phyloP scores from a whole-genome alignment of 352 stramenopile genomes.

The Phytopythium aichiense region DNA sequence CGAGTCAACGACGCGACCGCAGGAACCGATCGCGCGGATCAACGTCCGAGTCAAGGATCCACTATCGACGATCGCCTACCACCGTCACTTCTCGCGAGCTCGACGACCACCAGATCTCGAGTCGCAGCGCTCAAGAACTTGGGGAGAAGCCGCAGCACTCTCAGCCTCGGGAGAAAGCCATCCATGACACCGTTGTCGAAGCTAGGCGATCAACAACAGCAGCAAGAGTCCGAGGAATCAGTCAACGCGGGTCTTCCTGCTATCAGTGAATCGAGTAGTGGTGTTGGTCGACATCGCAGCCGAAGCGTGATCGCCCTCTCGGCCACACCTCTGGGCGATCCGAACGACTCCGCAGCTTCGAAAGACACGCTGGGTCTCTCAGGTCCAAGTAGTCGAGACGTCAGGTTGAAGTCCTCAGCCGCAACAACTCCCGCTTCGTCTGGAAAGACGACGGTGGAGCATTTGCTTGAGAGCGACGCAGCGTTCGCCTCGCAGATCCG shows the following conservation, averaged over 20 bases:
- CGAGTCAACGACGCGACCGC: not conserved
- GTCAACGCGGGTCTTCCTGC: not conserved
- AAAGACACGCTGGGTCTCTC: not conserved
- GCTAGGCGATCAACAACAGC: not conserved
- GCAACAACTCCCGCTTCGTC: not conserved
- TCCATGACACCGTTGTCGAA: not conserved
- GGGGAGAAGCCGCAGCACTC: constrained; percentile 5
- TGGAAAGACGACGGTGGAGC: constrained; percentile 50
- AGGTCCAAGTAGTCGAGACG: not conserved
- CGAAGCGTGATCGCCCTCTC: constrained; percentile 1
- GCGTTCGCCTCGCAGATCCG: constrained; percentile 59
- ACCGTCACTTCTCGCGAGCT: not conserved
- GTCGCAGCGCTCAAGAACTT: constrained; percentile 7
- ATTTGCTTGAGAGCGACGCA: constrained; percentile 62
- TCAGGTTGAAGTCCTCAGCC: not conserved
- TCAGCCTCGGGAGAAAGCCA: not conserved
- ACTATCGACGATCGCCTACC: not conserved
- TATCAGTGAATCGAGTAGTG: not conserved
- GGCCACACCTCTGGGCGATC: not conserved
- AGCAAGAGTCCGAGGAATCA: not conserved
- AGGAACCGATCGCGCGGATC: not conserved
- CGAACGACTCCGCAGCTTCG: not conserved
- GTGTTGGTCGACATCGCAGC: constrained; percentile 1
- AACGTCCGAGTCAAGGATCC: not conserved
- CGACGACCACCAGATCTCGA: not conserved